Evolutionary conservation across 345 rosid genomes (phyloP).

Genomic region (Euphorbia tirucalli): DNA sequence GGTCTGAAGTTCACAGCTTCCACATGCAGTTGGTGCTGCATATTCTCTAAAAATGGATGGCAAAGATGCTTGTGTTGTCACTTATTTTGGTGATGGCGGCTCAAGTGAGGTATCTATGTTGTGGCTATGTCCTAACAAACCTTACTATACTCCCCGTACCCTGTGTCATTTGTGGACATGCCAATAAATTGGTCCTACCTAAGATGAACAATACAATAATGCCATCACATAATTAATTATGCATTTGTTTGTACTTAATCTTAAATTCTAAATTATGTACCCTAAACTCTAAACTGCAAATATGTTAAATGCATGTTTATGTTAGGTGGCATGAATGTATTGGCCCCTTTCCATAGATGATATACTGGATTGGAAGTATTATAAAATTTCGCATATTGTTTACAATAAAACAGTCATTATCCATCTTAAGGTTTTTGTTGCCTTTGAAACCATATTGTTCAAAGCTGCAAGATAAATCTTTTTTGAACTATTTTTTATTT

Average conservation of each 20-base stretch:
- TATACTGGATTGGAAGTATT: too few species aligned
- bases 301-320: too few species aligned
- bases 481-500: not conserved
- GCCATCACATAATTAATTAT: too few species aligned
- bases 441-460: not conserved
- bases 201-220: too few species aligned
- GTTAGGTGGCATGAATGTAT: too few species aligned
- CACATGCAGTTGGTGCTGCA: slow-evolving; percentile 88
- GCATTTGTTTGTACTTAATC: too few species aligned
- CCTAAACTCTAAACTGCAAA: too few species aligned
- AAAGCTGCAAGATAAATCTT: not conserved
- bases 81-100: slow-evolving; percentile 82
- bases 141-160: not conserved
- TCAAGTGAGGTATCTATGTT: slow-evolving; percentile 58
- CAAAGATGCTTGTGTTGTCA: slow-evolving; percentile 67
- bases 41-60: slow-evolving; percentile 82
- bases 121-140: not conserved
- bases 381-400: not conserved
- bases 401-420: too few species aligned
- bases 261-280: too few species aligned
- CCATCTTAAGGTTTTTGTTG: too few species aligned
- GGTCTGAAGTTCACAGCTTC: slow-evolving; percentile 62
- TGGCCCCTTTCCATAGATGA: too few species aligned
- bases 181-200: not conserved
- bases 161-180: not conserved